Conservation (phyloP, 345 rosid genomes). For the Viola odorata region DNA sequence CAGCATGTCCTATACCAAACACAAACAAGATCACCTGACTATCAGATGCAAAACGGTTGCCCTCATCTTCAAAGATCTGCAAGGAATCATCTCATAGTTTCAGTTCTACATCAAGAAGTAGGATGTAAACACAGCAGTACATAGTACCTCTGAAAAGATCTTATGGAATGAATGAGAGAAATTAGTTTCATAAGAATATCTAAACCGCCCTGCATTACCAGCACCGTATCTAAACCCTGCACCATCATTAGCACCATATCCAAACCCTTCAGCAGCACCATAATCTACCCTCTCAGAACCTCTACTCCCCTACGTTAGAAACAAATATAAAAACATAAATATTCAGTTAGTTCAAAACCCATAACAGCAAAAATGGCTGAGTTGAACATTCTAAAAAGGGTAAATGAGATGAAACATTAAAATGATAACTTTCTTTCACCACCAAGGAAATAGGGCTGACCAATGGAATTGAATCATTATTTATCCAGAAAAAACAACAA, state of each 20-base stretch:
- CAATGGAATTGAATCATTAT: no score
- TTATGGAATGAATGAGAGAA: slow-evolving; percentile 88
- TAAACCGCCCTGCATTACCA: slow-evolving; percentile 47
- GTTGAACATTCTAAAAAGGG: not conserved
- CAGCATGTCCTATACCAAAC: not conserved
- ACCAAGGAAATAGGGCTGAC: no score
- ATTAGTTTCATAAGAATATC: slow-evolving; percentile 43
- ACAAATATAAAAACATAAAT: slow-evolving; percentile 6
- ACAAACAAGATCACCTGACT: slow-evolving; percentile 48
- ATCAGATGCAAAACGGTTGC: slow-evolving; percentile 48
- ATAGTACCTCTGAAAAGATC: slow-evolving; percentile 74
- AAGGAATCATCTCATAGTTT: slow-evolving; percentile 19
- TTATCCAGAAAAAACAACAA: not conserved
- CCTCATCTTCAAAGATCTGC: slow-evolving; percentile 72
- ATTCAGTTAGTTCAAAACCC: slow-evolving; percentile 14
- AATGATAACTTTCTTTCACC: no score
- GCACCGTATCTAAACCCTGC: slow-evolving; percentile 20
- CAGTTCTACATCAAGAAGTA: slow-evolving; percentile 3
- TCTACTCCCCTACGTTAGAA: slow-evolving; percentile 32
- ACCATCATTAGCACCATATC: slow-evolving; percentile 17
- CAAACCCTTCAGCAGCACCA: slow-evolving; percentile 26
- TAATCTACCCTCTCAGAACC: slow-evolving; percentile 43
- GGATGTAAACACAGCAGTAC: not conserved
- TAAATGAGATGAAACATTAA: no score
- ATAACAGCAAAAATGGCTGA: not conserved